These are phyloP conservation scores for Helichrysum umbraculigerum DNA, from an alignment of 129 eudicot species.

Conservation along the genomic window DNA sequence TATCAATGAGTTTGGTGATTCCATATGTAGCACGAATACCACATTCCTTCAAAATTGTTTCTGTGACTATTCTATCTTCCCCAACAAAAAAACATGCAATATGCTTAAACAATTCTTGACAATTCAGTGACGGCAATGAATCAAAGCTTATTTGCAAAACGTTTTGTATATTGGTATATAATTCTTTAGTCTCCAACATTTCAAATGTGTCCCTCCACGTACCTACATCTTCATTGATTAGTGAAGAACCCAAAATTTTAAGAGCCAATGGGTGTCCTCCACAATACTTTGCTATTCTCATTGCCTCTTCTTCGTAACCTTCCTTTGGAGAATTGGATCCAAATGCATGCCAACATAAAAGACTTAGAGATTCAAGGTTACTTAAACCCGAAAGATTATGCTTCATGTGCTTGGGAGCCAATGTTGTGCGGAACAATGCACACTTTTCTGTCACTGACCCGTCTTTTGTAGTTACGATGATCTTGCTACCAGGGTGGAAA, in stretches of 20 bases:
- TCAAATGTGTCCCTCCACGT: conserved; percentile 1
- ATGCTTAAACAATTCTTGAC: conserved; percentile 22
- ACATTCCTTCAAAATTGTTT: conserved; percentile 24
- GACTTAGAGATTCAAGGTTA: not conserved
- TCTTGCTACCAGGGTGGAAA: conserved; percentile 4
- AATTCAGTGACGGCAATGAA: not conserved
- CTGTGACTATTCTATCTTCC: not conserved
- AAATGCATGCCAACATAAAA: conserved; percentile 23
- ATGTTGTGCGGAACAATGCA: not conserved
- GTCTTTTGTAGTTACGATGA: conserved; percentile 12
- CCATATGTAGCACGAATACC: too few relatives aligned
- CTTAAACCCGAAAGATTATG: not conserved
- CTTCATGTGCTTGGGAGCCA: not conserved
- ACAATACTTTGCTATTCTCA: not conserved
- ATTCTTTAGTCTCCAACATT: not conserved
- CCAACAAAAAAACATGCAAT: conserved; percentile 27
- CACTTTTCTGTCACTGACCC: conserved; percentile 7
- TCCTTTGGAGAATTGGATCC: not conserved
- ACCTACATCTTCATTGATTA: not conserved
- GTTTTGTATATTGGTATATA: not conserved
- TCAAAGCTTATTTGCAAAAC: not conserved
- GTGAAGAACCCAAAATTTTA: not conserved
- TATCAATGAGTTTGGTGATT: too few relatives aligned
- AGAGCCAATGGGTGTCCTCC: too few relatives aligned
- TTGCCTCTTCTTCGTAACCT: conserved; percentile 14